Evolutionary conservation across 1,139 yeast genomes (phyloP), one percentile per base, ranked within the genome.

Genomic region (Casaregolazyma lundiana): DNA sequence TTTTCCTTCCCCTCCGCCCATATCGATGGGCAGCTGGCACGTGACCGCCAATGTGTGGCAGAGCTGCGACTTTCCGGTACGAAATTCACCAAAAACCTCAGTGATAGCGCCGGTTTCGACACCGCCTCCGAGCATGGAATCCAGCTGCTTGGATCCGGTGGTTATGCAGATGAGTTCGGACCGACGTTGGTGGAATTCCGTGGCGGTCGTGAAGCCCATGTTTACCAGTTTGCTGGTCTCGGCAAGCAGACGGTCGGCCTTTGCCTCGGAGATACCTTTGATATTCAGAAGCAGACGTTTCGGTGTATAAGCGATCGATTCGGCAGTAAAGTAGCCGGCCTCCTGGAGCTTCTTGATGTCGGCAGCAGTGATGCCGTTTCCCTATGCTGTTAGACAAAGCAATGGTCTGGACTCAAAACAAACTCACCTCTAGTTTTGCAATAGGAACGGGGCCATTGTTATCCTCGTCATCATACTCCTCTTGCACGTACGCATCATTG

Each of bases 1-100:
- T 65, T 94, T 89, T 35, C 99, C 98, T 70, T 92, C 99, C 44
- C 97, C 99, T 49, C 99, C 99, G 38, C 97, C 97, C 87, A 87
- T 85, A 63, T 92, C 97, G 42, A 92, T 81, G 2, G 98, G 98
- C 49, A 92, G 71, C 66, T 92, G 99, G 64, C 97, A 92, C 2
- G 97, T 90, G 8, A 94, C 96, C 0, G 97, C 96, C 52, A 94
- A 73, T 0, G 98, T 94, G 64, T 94, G 98, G 66, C 98, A 94
- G 45, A 92, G 70, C 69, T 92, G 99, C 4, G 97, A 88, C 65
- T 92, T 92, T 43, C 99, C 99, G 1, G 98, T 92, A 68, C 98
- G 80, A 65, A 90, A 94, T 67, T 92, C 98, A 37, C 99, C 99
- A 71, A 88, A 92, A 7, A 90, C 79, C 67, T 92, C 99, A 0